Conservation (phyloP, 2,329 filamentous ascomycete species). For the Sporothrix dimorphospora region DNA sequence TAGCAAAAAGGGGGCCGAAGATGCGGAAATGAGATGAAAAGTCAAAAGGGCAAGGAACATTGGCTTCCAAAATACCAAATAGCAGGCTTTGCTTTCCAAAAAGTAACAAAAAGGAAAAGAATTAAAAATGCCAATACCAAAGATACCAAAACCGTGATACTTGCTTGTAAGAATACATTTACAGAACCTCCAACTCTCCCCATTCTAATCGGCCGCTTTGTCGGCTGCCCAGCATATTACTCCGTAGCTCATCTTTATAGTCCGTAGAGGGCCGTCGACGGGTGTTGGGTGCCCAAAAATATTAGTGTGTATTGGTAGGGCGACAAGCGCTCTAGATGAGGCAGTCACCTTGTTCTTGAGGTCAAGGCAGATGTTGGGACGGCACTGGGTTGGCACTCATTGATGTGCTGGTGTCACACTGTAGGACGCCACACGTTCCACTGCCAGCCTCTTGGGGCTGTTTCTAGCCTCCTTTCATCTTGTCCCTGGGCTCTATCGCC, state of each 20-base stretch:
- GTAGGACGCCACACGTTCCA: not conserved
- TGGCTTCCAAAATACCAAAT: not conserved
- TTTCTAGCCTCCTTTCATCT: not conserved
- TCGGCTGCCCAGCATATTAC: not conserved
- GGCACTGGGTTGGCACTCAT: not conserved
- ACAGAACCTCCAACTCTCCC: not conserved
- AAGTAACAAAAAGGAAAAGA: not conserved
- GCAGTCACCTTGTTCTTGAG: not conserved
- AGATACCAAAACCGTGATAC: not conserved
- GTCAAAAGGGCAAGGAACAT: not conserved
- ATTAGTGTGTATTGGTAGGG: not conserved
- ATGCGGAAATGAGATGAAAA: not conserved
- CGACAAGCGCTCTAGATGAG: not conserved
- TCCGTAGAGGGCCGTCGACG: no score
- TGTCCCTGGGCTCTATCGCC: constrained; percentile 31
- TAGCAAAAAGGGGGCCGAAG: not conserved
- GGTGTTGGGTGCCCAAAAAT: not conserved
- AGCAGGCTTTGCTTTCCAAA: not conserved
- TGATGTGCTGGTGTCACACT: constrained; percentile 3
- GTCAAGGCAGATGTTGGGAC: not conserved
- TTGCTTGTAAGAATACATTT: not conserved
- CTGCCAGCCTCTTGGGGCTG: not conserved
- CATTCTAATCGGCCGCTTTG: not conserved
- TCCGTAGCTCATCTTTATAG: not conserved
- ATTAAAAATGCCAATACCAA: not conserved